phyloP scores from a whole-genome alignment of 2,329 filamentous ascomycete species.

The Arthrobotrys pseudoclavata region DNA sequence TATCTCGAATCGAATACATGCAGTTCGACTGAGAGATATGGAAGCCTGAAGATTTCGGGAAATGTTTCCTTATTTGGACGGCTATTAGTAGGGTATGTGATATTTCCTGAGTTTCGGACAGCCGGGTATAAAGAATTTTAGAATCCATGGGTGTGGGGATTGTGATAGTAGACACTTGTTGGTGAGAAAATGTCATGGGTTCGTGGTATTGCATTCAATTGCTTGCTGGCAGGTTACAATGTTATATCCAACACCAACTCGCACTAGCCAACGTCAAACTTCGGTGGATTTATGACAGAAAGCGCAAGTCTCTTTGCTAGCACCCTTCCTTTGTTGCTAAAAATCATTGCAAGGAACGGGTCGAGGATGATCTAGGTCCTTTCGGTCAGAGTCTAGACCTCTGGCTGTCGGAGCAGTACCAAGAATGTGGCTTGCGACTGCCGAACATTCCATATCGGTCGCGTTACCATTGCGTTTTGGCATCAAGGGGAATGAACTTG shows the following conservation, averaged over 20 bases:
- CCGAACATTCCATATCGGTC: slow-evolving; percentile 33
- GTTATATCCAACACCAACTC: background rate
- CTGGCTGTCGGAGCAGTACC: slow-evolving; percentile 35
- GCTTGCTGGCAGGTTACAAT: background rate
- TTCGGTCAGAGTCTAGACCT: slow-evolving; percentile 45
- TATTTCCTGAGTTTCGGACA: background rate
- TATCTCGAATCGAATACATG: background rate
- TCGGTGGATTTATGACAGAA: slow-evolving; percentile 12
- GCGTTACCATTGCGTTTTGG: slow-evolving; percentile 43
- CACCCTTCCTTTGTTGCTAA: background rate
- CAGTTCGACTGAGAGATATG: background rate
- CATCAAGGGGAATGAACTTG: slow-evolving; percentile 20
- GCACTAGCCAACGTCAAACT: slow-evolving; percentile 1
- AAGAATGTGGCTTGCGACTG: slow-evolving; percentile 55
- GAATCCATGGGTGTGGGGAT: slow-evolving; percentile 16
- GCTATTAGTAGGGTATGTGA: slow-evolving; percentile 10
- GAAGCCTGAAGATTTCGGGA: slow-evolving; percentile 9
- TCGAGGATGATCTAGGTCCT: slow-evolving; percentile 16
- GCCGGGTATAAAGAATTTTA: slow-evolving; percentile 1
- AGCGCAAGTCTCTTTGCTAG: slow-evolving; percentile 3
- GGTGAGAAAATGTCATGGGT: background rate
- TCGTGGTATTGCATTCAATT: background rate
- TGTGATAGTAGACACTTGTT: background rate
- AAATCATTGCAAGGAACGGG: slow-evolving; percentile 6
- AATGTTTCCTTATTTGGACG: slow-evolving; percentile 4